Evolutionary conservation across 352 stramenopile species (phyloP).

Genomic region (Phytopythium boreale): DNA sequence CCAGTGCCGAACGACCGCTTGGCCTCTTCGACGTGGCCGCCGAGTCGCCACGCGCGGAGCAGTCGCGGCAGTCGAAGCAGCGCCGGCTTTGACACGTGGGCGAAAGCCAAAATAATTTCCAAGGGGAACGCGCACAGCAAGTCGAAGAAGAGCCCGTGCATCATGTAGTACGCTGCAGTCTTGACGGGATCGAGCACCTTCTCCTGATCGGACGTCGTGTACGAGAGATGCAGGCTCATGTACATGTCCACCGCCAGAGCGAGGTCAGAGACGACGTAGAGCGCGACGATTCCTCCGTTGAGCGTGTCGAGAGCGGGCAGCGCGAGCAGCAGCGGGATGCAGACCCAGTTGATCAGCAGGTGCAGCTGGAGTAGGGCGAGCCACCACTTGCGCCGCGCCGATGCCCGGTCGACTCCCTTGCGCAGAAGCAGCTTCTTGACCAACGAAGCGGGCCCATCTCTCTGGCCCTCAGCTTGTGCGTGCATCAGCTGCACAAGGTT

Average conservation of each 20-base stretch:
- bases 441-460: constrained; percentile 3
- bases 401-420: constrained; percentile 24
- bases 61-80: constrained; percentile 32
- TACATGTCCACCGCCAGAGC: constrained; percentile 42
- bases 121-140: constrained; percentile 46
- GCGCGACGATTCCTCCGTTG: constrained; percentile 11
- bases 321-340: constrained; percentile 33
- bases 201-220: constrained; percentile 18
- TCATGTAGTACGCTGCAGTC: constrained; percentile 25
- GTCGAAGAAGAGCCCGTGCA: constrained; percentile 24
- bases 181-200: constrained; percentile 20
- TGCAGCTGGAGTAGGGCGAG: constrained; percentile 37
- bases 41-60: constrained; percentile 31
- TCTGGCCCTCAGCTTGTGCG: constrained; percentile 2
- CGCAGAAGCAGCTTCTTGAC: constrained; percentile 16
- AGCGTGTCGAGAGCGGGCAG: constrained; percentile 30
- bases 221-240: constrained; percentile 41
- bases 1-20: constrained; percentile 16
- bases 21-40: constrained; percentile 34
- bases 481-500: constrained; percentile 21
- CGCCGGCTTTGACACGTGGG: constrained; percentile 12
- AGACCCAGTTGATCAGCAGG: constrained; percentile 35
- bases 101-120: constrained; percentile 16
- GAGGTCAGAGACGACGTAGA: constrained; percentile 30
- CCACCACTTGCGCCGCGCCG: constrained; percentile 34